phyloP scores from a whole-genome alignment of 495 filamentous ascomycete genomes.

The Chaetomium cochliodes region DNA sequence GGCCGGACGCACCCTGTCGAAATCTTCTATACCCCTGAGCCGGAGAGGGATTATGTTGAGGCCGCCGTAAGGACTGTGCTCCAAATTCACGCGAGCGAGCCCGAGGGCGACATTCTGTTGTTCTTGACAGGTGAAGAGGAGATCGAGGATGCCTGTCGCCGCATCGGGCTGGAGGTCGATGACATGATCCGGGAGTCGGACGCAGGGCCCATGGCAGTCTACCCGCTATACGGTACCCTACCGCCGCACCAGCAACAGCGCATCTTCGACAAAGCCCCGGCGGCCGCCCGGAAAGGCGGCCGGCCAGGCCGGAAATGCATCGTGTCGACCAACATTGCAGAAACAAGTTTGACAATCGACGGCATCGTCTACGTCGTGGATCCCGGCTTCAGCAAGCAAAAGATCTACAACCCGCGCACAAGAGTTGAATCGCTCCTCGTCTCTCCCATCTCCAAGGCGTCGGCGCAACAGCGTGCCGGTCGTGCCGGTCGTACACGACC shows the following conservation, averaged over 20 bases:
- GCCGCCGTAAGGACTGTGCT: conserved; percentile 90
- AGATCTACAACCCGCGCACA: conserved; percentile 96
- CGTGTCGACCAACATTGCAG: conserved; percentile 95
- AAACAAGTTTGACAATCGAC: conserved; percentile 96
- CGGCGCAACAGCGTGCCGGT: conserved; percentile 96
- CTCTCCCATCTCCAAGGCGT: conserved; percentile 95
- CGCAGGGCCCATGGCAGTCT: conserved; percentile 84
- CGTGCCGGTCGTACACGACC: conserved; percentile 97
- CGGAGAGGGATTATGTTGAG: conserved; percentile 95
- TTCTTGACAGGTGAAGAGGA: conserved; percentile 99
- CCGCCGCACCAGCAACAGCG: conserved; percentile 89
- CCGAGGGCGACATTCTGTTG: conserved; percentile 89
- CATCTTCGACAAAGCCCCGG: conserved; percentile 89
- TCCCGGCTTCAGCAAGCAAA: conserved; percentile 98
- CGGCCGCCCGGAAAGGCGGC: conserved; percentile 67
- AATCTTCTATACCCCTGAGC: conserved; percentile 96
- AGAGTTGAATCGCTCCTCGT: conserved; percentile 95
- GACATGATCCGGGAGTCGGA: conserved; percentile 88
- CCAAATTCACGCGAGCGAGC: conserved; percentile 91
- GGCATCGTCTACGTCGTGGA: conserved; percentile 99
- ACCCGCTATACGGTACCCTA: conserved; percentile 91
- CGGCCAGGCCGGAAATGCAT: conserved; percentile 92
- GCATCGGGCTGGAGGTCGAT: conserved; percentile 85
- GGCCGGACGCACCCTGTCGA: conserved; percentile 96
- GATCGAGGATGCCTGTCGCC: conserved; percentile 93